A percentile compares a stretch with the other conserved stretches of the same genome.
These are phyloP conservation scores for Houttuynia cordata DNA, from an alignment of 164 flowering plant species.

Conservation along the genomic window DNA sequence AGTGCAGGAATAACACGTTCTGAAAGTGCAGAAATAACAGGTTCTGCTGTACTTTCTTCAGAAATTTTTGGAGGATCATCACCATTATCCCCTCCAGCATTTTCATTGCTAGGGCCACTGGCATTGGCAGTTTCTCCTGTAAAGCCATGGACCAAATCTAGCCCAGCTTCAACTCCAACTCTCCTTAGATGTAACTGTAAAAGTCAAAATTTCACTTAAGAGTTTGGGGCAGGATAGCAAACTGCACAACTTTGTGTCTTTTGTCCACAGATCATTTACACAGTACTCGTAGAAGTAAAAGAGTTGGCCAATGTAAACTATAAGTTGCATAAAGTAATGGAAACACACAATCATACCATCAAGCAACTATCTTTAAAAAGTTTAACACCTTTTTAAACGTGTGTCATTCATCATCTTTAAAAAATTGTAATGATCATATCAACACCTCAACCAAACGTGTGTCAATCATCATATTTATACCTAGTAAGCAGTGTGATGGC, in stretches of 20 bases:
- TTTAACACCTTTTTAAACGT: no score
- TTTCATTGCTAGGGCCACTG: conserved; percentile 36
- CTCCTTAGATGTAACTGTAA: conserved; percentile 77
- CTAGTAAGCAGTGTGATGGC: background rate
- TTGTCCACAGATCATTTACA: background rate
- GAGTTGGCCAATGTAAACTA: no score
- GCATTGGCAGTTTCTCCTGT: conserved; percentile 30
- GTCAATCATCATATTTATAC: background rate
- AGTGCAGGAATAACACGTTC: no score
- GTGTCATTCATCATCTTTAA: no score
- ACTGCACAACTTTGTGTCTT: background rate
- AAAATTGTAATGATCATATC: no score
- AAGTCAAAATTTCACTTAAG: conserved; percentile 1
- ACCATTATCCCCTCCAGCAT: conserved; percentile 26
- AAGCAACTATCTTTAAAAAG: no score
- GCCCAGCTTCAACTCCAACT: conserved; percentile 82
- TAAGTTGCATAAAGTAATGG: no score
- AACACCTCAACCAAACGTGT: no score
- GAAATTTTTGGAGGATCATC: conserved; percentile 28
- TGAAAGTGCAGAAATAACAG: conserved; percentile 24
- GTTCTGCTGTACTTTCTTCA: conserved; percentile 21
- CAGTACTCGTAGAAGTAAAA: background rate
- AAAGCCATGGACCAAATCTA: conserved; percentile 38
- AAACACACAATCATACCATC: no score
- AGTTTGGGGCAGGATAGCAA: background rate